Conservation (phyloP, 1,284 basidiomycete species). For the Vanrija pseudolonga region DNA sequence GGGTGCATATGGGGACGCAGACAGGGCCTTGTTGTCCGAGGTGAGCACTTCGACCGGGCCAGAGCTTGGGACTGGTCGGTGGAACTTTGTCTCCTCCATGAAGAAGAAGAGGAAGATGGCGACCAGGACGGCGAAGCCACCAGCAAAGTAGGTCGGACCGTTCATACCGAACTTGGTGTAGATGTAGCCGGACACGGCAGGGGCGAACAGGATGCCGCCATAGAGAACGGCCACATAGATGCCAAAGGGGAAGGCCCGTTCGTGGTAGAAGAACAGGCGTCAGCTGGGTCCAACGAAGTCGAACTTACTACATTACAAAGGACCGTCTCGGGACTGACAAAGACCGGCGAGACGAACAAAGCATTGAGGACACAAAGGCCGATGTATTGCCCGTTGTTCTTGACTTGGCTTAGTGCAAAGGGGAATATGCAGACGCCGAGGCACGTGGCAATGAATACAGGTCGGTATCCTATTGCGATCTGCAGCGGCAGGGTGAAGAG, state of each 20-base stretch:
- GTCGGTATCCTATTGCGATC: constrained; percentile 25
- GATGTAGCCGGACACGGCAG: constrained; percentile 27
- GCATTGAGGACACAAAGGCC: constrained; percentile 18
- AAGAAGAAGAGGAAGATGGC: constrained; percentile 27
- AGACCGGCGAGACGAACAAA: constrained; percentile 19
- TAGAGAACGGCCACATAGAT: constrained; percentile 22
- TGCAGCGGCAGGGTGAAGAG: constrained; percentile 21
- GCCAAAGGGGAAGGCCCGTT: constrained; percentile 23
- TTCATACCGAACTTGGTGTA: constrained; percentile 25
- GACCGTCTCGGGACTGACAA: constrained; percentile 22
- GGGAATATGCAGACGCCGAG: constrained; percentile 6
- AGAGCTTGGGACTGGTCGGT: neutral
- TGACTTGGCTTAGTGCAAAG: neutral
- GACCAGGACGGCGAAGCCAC: constrained; percentile 12
- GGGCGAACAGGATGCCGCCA: constrained; percentile 19
- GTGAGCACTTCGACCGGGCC: neutral
- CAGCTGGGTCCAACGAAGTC: neutral
- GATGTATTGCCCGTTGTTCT: constrained; percentile 13
- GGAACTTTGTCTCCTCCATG: constrained; percentile 28
- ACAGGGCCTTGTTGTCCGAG: neutral
- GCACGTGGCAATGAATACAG: constrained; percentile 17
- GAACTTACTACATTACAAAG: constrained; percentile 25
- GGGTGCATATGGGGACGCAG: neutral
- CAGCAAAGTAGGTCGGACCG: constrained; percentile 16
- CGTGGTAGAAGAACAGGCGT: constrained; percentile 27